These are phyloP conservation scores for Singerocomus rubriflavus DNA, from an alignment of 1,284 basidiomycete species.

Conservation along the genomic window DNA sequence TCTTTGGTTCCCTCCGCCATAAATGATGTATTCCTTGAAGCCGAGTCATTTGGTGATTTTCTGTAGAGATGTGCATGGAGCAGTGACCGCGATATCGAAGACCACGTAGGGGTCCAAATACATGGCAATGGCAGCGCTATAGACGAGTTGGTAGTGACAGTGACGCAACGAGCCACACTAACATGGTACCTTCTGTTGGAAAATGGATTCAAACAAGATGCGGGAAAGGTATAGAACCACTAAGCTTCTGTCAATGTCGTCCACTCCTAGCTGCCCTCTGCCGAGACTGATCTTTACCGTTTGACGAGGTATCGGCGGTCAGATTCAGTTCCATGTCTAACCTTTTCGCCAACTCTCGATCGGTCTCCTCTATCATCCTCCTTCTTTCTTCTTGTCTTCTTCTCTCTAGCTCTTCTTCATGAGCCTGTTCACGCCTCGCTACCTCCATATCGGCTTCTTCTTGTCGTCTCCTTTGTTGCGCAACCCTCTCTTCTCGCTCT, in stretches of 20 bases:
- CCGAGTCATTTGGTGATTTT: neutral
- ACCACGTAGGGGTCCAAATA: too few relatives aligned
- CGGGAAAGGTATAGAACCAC: neutral
- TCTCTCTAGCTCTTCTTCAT: conserved; percentile 38
- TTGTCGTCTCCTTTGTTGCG: conserved; percentile 23
- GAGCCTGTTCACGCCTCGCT: conserved; percentile 35
- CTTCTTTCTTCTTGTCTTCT: conserved; percentile 34
- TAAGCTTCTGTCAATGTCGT: conserved; percentile 3
- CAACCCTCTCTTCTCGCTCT: conserved; percentile 26
- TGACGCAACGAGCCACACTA: too few relatives aligned
- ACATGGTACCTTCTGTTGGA: too few relatives aligned
- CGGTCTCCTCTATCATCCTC: conserved; percentile 24
- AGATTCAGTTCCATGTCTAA: conserved; percentile 32
- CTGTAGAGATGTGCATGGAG: conserved; percentile 17
- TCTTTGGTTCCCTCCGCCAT: conserved; percentile 62
- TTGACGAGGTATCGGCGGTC: conserved; percentile 3
- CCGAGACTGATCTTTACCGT: conserved; percentile 7
- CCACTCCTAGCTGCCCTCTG: conserved; percentile 2
- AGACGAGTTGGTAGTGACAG: too few relatives aligned
- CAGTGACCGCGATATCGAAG: too few relatives aligned
- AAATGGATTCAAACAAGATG: neutral
- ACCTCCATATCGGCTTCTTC: conserved; percentile 33
- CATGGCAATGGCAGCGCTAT: too few relatives aligned
- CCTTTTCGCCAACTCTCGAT: conserved; percentile 30
- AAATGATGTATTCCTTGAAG: conserved; percentile 51